Percentiles rank a stretch among this genome's conserved stretches.
phyloP scores from a whole-genome alignment of 306 rosid genomes.

The Inga oerstediana region DNA sequence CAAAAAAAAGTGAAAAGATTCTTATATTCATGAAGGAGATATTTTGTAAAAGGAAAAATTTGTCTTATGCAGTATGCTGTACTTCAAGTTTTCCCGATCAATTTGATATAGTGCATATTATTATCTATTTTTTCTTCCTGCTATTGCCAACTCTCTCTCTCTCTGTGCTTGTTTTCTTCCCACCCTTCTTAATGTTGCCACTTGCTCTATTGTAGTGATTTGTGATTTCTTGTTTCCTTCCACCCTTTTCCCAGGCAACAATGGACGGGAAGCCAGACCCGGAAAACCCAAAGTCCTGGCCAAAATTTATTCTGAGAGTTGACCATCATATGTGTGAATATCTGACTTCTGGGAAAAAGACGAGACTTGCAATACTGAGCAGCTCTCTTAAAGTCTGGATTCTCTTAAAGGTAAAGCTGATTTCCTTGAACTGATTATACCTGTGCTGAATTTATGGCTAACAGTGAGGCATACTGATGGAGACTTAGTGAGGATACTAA shows the following conservation, averaged over 20 bases:
- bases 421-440: conserved; percentile 7
- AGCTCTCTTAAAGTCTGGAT: conserved; percentile 98
- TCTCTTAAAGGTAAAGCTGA: conserved; percentile 69
- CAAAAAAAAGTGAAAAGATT: neutral
- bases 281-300: conserved; percentile 86
- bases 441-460: conserved; percentile 16
- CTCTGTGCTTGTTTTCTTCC: neutral
- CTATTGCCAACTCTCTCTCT: neutral
- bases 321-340: conserved; percentile 86
- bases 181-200: conserved; percentile 8
- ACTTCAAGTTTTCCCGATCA: neutral
- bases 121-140: conserved; percentile 11
- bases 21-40: neutral
- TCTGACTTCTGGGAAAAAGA: conserved; percentile 79
- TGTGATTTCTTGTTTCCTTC: conserved; percentile 30
- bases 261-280: conserved; percentile 66
- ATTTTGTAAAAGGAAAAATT: neutral
- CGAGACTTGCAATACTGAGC: conserved; percentile 84
- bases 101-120: neutral
- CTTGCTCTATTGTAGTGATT: conserved; percentile 4
- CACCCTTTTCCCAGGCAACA: conserved; percentile 57
- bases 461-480: neutral
- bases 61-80: conserved; percentile 5
- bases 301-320: conserved; percentile 79
- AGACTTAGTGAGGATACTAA: neutral